Conservation (phyloP, 805 yeast species). For the Sungouiella blattae region DNA sequence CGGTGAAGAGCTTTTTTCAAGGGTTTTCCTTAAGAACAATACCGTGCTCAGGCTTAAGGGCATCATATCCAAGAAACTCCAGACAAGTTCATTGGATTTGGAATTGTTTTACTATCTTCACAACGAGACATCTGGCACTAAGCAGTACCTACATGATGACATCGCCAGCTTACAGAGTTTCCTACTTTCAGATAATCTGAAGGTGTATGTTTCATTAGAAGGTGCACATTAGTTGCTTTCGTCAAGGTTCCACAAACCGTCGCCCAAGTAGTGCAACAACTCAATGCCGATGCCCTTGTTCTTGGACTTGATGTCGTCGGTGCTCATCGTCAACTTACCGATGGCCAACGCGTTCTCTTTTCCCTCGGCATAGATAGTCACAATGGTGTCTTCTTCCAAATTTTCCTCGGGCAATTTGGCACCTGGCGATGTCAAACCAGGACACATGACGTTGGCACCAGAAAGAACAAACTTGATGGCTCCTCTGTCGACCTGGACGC, state of each 20-base stretch:
- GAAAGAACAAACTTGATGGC: conserved; percentile 94
- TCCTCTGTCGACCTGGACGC: conserved; percentile 89
- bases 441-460: conserved; percentile 97
- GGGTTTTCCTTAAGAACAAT: conserved; percentile 21
- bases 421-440: conserved; percentile 85
- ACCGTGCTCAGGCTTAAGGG: conserved; percentile 36
- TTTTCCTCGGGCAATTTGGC: conserved; percentile 77
- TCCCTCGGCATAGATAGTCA: conserved; percentile 86
- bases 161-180: conserved; percentile 23
- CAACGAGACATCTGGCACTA: no score
- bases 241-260: conserved; percentile 74
- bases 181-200: conserved; percentile 21
- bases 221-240: conserved; percentile 20
- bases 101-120: conserved; percentile 10
- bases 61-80: conserved; percentile 15
- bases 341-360: conserved; percentile 87
- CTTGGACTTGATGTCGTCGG: conserved; percentile 76
- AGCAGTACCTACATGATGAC: conserved; percentile 25
- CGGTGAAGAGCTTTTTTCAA: conserved; percentile 5
- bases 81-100: conserved; percentile 21
- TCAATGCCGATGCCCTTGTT: conserved; percentile 92
- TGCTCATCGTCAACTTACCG: conserved; percentile 83
- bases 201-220: conserved; percentile 5
- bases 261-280: conserved; percentile 78
- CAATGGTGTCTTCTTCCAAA: conserved; percentile 63